Conservation (phyloP, 495 filamentous ascomycete genomes). For the Mycothermus thermophilus region DNA sequence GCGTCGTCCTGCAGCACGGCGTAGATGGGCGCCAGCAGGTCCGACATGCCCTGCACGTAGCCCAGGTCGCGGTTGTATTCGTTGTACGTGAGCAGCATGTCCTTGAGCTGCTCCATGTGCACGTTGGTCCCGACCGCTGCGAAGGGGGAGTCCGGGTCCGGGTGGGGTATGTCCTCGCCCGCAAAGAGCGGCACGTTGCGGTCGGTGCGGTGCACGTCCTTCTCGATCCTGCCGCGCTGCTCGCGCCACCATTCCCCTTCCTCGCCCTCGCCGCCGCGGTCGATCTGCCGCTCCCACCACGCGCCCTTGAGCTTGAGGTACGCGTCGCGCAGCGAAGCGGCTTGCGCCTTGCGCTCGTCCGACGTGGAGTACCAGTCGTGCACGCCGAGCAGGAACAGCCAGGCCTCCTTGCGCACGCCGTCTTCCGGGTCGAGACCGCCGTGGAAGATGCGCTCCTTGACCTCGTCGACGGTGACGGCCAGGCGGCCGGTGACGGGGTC, state of each 20-base stretch:
- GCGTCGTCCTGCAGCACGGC: conserved; percentile 96
- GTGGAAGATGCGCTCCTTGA: conserved; percentile 92
- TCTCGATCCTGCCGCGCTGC: conserved; percentile 86
- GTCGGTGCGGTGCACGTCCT: conserved; percentile 95
- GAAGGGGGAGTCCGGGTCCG: conserved; percentile 92
- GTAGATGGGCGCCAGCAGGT: conserved; percentile 89
- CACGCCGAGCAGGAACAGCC: conserved; percentile 86
- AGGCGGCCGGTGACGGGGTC: conserved; percentile 58
- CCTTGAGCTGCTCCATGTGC: conserved; percentile 96
- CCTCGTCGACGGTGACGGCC: conserved; percentile 69
- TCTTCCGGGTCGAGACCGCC: conserved; percentile 82
- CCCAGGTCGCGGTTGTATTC: conserved; percentile 88
- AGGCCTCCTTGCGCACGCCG: conserved; percentile 87
- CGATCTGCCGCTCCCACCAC: conserved; percentile 92
- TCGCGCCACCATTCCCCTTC: conserved; percentile 92
- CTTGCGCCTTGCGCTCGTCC: conserved; percentile 65
- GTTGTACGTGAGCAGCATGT: conserved; percentile 97
- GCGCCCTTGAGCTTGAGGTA: conserved; percentile 86
- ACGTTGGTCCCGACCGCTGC: conserved; percentile 85
- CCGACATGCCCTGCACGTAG: conserved; percentile 98
- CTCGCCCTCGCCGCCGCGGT: conserved; percentile 58
- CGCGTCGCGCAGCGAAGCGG: conserved; percentile 79
- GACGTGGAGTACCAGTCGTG: conserved; percentile 77
- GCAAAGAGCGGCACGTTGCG: conserved; percentile 84
- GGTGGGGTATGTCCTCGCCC: conserved; percentile 95